Conservation (phyloP, 306 rosid genomes). For the Castanea crenata region DNA sequence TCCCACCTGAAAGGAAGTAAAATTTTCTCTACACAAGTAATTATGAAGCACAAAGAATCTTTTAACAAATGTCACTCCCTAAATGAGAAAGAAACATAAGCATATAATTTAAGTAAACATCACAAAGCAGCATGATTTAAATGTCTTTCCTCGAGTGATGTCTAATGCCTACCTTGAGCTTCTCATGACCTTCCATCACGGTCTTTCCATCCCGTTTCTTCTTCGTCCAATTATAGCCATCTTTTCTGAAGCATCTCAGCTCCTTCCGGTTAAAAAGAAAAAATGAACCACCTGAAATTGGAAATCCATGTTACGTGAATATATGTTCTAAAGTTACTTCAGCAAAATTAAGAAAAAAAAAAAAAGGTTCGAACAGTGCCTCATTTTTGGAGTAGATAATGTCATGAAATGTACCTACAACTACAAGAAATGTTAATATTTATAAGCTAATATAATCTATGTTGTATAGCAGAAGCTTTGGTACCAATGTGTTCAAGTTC, state of each 20-base stretch:
- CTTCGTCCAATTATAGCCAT: constrained; percentile 95
- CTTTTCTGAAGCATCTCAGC: constrained; percentile 85
- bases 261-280: constrained; percentile 85
- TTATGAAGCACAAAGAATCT: constrained; percentile 3
- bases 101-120: constrained; percentile 2
- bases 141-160: background rate
- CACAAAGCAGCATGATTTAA: background rate
- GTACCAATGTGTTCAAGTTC: background rate
- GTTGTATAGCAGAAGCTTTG: background rate
- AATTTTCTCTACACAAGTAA: constrained; percentile 11
- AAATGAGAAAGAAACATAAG: constrained; percentile 8
- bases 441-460: background rate
- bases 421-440: background rate
- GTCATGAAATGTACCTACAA: background rate
- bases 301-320: constrained; percentile 27
- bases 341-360: background rate
- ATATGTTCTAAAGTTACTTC: constrained; percentile 1
- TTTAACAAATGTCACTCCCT: constrained; percentile 7
- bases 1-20: constrained; percentile 54
- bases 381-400: background rate
- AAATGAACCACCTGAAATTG: constrained; percentile 78
- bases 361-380: background rate
- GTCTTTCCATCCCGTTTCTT: constrained; percentile 83
- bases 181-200: constrained; percentile 90
- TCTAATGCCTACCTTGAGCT: constrained; percentile 63